Evolutionary conservation across 2,329 filamentous ascomycete genomes (phyloP).

Genomic region (Fusarium sterilihyphosum): DNA sequence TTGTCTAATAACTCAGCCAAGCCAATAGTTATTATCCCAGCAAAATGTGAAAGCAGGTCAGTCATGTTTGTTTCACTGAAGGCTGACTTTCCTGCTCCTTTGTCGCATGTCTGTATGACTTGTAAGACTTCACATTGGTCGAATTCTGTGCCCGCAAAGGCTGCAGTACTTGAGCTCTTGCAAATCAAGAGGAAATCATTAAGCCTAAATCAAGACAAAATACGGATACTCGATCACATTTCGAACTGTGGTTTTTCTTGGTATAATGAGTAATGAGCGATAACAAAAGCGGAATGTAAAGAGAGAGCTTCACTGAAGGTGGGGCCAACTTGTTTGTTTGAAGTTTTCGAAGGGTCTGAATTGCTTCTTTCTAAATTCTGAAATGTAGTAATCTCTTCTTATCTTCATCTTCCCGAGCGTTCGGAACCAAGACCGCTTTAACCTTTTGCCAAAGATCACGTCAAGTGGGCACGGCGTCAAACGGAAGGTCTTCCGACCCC

Average conservation of each 20-base stretch:
- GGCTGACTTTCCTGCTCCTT: neutral
- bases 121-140: neutral
- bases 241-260: neutral
- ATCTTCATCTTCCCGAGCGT: conserved; percentile 5
- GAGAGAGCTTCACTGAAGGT: neutral
- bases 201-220: neutral
- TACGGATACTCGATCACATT: neutral
- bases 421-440: conserved; percentile 19
- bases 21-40: neutral
- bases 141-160: neutral
- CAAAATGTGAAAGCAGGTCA: neutral
- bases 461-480: conserved; percentile 32
- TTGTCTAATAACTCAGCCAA: neutral
- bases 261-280: neutral
- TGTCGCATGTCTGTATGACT: neutral
- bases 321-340: conserved; percentile 7
- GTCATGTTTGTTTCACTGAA: neutral
- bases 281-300: neutral
- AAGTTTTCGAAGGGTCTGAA: conserved; percentile 7
- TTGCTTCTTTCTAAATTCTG: conserved; percentile 12
- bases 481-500: conserved; percentile 29
- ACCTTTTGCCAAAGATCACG: neutral
- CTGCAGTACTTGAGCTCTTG: neutral
- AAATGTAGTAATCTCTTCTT: conserved; percentile 11
- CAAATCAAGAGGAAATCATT: neutral